Conservation (phyloP, 1,284 basidiomycete genomes). For the Athelia psychrophila region DNA sequence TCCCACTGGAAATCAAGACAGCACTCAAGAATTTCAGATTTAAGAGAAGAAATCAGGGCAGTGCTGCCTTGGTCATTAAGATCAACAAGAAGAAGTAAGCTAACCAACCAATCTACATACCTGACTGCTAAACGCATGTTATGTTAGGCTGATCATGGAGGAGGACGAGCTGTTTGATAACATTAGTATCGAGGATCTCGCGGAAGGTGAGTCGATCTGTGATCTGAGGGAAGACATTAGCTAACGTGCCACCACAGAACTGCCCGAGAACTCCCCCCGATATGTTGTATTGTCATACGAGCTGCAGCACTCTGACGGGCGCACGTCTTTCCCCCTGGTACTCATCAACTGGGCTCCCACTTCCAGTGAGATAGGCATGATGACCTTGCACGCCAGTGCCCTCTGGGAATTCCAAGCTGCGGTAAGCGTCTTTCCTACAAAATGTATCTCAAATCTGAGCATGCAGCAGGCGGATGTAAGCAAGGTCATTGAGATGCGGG, state of each 20-base stretch:
- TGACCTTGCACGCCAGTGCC: slow-evolving; percentile 84
- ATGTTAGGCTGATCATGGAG: slow-evolving; percentile 60
- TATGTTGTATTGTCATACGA: slow-evolving; percentile 87
- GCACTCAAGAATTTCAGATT: slow-evolving; percentile 84
- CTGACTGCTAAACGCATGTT: no score
- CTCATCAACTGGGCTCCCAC: slow-evolving; percentile 86
- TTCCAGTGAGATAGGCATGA: slow-evolving; percentile 69
- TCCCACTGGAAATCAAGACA: slow-evolving; percentile 73
- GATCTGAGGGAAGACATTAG: not conserved
- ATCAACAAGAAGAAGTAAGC: slow-evolving; percentile 70
- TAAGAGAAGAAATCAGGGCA: slow-evolving; percentile 61
- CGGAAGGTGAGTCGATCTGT: slow-evolving; percentile 58
- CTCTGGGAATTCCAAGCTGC: slow-evolving; percentile 77
- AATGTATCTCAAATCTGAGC: not conserved
- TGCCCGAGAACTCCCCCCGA: slow-evolving; percentile 88
- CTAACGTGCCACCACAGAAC: slow-evolving; percentile 48
- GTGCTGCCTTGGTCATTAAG: slow-evolving; percentile 81
- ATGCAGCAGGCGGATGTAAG: slow-evolving; percentile 58
- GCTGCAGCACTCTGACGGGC: slow-evolving; percentile 79
- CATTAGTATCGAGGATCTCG: slow-evolving; percentile 79
- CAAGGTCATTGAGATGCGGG: slow-evolving; percentile 78
- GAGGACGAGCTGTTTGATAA: slow-evolving; percentile 79
- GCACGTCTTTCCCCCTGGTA: slow-evolving; percentile 81
- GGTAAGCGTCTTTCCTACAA: slow-evolving; percentile 36
- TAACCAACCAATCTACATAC: no score